phyloP scores from a whole-genome alignment of 345 rosid species.

The Salix dunnii region DNA sequence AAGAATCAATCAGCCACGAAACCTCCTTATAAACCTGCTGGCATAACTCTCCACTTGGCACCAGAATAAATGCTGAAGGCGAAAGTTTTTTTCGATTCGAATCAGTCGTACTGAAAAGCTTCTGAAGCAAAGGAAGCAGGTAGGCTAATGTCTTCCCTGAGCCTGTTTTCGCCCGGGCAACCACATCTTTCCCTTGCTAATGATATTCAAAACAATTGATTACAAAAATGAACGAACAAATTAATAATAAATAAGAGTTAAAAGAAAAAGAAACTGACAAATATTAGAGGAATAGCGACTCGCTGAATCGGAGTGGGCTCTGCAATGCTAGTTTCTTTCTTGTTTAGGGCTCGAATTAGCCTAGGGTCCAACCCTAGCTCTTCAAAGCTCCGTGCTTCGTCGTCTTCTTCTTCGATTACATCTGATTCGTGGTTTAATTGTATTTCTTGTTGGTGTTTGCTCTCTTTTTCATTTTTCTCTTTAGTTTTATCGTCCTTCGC shows the following conservation, averaged over 20 bases:
- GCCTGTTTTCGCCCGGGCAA: slow-evolving; percentile 84
- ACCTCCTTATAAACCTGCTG: slow-evolving; percentile 83
- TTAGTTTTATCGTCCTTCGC: no score
- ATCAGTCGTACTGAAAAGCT: slow-evolving; percentile 48
- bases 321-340: slow-evolving; percentile 47
- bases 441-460: no score
- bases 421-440: no score
- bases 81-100: slow-evolving; percentile 53
- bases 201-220: background rate
- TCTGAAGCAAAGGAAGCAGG: slow-evolving; percentile 80
- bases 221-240: background rate
- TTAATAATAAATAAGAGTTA: background rate
- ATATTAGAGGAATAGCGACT: slow-evolving; percentile 61
- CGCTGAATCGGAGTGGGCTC: slow-evolving; percentile 78
- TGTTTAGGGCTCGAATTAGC: slow-evolving; percentile 63
- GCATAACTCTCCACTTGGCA: slow-evolving; percentile 74
- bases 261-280: slow-evolving; percentile 36
- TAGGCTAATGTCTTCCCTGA: slow-evolving; percentile 91
- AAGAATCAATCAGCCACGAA: slow-evolving; percentile 56
- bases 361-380: slow-evolving; percentile 77
- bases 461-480: no score
- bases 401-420: slow-evolving; percentile 14
- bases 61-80: slow-evolving; percentile 71
- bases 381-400: slow-evolving; percentile 55
- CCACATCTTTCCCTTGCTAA: slow-evolving; percentile 89